These are phyloP conservation scores for Eudorina sp. DNA, from an alignment of 139 green algal species.

Conservation along the genomic window DNA sequence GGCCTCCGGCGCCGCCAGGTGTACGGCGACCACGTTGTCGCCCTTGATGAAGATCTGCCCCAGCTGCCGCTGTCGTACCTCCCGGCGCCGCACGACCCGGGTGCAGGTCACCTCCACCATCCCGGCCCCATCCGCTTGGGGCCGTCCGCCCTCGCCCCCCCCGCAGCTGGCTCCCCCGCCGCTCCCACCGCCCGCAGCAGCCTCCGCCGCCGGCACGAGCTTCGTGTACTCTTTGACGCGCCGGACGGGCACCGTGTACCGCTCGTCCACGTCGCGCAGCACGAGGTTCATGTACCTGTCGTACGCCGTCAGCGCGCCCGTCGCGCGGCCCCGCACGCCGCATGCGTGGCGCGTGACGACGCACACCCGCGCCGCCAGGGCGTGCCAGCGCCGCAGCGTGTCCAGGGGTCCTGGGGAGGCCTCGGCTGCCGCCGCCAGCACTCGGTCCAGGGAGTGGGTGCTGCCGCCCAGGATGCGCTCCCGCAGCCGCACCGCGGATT, in stretches of 20 bases:
- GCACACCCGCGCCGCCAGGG: conserved; percentile 50
- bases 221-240: conserved; percentile 18
- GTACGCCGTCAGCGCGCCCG: conserved; percentile 72
- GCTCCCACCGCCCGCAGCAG: conserved; percentile 1
- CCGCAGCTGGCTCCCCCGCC: neutral
- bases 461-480: conserved; percentile 6
- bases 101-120: conserved; percentile 35
- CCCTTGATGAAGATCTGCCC: conserved; percentile 79
- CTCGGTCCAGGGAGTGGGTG: neutral
- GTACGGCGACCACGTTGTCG: conserved; percentile 72
- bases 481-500: neutral
- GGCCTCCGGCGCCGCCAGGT: neutral
- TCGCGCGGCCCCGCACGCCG: conserved; percentile 73
- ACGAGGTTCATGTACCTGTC: conserved; percentile 85
- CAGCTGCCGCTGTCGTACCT: conserved; percentile 71
- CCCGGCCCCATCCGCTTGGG: neutral
- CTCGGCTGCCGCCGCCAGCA: neutral
- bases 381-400: conserved; percentile 5
- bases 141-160: neutral
- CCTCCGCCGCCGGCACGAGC: conserved; percentile 13
- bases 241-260: conserved; percentile 77
- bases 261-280: conserved; percentile 79
- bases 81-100: conserved; percentile 58
- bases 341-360: conserved; percentile 79
- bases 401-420: conserved; percentile 24